Conservation (phyloP, 352 stramenopile genomes). For the Globisporangium abappressorium region DNA sequence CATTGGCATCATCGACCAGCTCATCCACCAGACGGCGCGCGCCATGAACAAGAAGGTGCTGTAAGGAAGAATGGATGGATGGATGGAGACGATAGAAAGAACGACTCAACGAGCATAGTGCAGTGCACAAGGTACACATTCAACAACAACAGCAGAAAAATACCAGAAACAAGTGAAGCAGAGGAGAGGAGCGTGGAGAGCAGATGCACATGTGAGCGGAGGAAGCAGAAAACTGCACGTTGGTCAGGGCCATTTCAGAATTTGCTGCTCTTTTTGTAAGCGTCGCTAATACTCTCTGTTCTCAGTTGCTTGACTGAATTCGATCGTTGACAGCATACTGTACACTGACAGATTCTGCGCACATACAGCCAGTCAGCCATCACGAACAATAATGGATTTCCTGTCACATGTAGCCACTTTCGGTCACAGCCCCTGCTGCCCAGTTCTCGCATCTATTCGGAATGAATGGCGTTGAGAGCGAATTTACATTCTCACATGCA, state of each 20-base stretch:
- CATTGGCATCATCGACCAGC: conserved; percentile 91
- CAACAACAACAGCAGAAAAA: neutral
- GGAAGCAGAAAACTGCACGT: neutral
- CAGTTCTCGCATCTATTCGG: no score
- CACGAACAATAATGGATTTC: no score
- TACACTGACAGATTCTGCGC: neutral
- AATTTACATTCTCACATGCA: no score
- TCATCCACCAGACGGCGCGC: conserved; percentile 82
- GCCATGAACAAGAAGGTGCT: conserved; percentile 90
- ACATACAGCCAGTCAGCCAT: neutral
- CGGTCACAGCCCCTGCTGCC: no score
- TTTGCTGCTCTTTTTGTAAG: neutral
- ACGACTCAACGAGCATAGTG: neutral
- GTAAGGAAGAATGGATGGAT: conserved; percentile 31
- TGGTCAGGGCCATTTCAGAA: neutral
- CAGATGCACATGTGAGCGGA: neutral
- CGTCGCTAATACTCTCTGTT: neutral
- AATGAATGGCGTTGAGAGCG: no score
- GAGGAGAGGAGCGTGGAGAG: neutral
- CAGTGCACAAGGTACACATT: neutral
- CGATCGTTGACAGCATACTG: neutral
- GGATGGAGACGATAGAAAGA: neutral
- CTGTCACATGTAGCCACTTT: no score
- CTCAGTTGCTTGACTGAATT: neutral
- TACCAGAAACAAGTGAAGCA: neutral